Conservation (phyloP, 768 basidiomycete genomes). For the Amanita brunnescens region DNA sequence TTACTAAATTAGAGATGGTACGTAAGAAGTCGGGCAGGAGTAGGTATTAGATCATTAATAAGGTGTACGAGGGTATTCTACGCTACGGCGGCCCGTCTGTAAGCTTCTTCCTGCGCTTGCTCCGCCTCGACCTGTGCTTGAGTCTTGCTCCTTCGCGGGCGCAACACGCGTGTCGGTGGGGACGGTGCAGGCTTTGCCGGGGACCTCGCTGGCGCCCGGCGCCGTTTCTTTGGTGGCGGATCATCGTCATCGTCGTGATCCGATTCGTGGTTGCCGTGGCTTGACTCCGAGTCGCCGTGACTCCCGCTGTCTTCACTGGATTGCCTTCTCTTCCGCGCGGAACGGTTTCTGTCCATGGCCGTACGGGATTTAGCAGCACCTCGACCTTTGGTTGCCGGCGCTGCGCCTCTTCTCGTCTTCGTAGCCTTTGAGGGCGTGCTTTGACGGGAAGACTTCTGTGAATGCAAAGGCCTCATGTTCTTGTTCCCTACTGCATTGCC, state of each 20-base stretch:
- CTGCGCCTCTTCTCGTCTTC: neutral
- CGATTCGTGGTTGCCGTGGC: conserved; percentile 11
- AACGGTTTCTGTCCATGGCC: neutral
- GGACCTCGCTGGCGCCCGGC: conserved; percentile 11
- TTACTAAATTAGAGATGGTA: neutral
- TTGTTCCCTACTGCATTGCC: neutral
- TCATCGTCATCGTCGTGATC: conserved; percentile 14
- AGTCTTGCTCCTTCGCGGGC: conserved; percentile 50
- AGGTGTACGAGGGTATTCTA: conserved; percentile 1
- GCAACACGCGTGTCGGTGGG: conserved; percentile 23
- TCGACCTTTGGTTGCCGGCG: neutral
- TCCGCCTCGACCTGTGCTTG: conserved; percentile 40
- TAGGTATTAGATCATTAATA: neutral
- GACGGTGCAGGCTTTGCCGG: conserved; percentile 13
- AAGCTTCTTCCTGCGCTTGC: conserved; percentile 41
- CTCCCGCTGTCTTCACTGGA: conserved; percentile 12
- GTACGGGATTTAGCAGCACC: neutral
- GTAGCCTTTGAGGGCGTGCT: neutral
- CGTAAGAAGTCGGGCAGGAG: neutral
- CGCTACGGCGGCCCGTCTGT: conserved; percentile 32
- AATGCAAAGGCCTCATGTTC: conserved; percentile 1
- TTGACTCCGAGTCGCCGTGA: conserved; percentile 10
- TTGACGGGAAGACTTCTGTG: neutral
- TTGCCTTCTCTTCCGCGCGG: conserved; percentile 10
- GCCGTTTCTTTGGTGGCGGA: conserved; percentile 24